Conservation (phyloP, 805 yeast genomes). For the Metschnikowia drakensbergensis region DNA sequence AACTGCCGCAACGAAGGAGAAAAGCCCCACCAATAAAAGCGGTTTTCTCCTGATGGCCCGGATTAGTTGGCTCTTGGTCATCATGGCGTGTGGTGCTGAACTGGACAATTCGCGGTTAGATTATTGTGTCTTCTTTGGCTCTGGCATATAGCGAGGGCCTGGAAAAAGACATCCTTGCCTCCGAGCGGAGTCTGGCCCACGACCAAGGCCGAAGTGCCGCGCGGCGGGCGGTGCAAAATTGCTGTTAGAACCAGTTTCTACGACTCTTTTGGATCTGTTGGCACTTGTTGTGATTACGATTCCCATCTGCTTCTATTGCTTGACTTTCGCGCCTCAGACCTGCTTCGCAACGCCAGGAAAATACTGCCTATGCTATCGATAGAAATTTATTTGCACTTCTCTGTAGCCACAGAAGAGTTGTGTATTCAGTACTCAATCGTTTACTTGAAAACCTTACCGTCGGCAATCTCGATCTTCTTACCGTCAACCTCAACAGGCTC, state of each 20-base stretch:
- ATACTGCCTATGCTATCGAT: too few species aligned
- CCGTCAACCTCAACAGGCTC: constrained; percentile 82
- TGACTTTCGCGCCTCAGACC: too few species aligned
- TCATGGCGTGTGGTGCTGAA: constrained; percentile 14
- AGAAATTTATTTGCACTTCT: background rate
- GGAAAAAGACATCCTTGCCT: background rate
- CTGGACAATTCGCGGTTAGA: background rate
- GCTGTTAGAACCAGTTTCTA: too few species aligned
- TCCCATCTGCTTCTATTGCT: too few species aligned
- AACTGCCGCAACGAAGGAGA: constrained; percentile 39
- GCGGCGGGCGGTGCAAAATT: too few species aligned
- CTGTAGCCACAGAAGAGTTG: background rate
- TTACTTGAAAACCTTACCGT: constrained; percentile 97
- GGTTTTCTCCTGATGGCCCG: constrained; percentile 64
- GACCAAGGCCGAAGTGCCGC: too few species aligned
- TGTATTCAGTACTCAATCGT: background rate
- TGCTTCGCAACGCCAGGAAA: too few species aligned
- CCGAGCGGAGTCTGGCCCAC: background rate
- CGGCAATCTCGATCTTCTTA: constrained; percentile 81
- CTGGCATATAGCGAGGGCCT: constrained; percentile 2
- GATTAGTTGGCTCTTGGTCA: constrained; percentile 18
- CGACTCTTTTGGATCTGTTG: too few species aligned
- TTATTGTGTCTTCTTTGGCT: background rate
- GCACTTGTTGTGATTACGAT: too few species aligned
- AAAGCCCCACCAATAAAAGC: constrained; percentile 43